These are phyloP conservation scores for Eucalyptus tenuipes DNA, from an alignment of 345 rosid species.

Conservation along the genomic window DNA sequence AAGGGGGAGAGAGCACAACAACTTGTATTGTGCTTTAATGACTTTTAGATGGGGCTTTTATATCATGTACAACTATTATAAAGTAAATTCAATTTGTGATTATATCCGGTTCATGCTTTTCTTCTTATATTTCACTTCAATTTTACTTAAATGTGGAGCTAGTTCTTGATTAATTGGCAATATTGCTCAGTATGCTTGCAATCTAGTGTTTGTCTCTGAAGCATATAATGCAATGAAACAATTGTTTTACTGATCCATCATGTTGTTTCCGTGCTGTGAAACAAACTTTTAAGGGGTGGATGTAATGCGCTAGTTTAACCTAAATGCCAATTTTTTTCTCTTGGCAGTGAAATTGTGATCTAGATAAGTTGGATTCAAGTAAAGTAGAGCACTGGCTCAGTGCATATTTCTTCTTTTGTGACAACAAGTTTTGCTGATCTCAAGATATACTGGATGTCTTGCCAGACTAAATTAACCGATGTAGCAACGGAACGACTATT, in stretches of 20 bases:
- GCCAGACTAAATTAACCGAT: neutral
- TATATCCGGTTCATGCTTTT: neutral
- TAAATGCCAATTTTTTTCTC: neutral
- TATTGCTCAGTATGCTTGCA: neutral
- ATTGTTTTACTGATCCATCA: neutral
- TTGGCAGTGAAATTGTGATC: neutral
- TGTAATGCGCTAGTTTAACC: neutral
- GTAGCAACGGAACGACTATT: neutral
- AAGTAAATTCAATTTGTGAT: neutral
- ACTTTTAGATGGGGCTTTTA: constrained; percentile 12
- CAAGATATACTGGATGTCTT: neutral
- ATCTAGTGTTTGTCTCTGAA: neutral
- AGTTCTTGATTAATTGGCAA: neutral
- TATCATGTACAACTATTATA: constrained; percentile 14
- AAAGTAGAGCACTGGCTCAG: too few relatives aligned
- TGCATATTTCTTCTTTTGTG: neutral
- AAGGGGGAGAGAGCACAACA: constrained; percentile 19
- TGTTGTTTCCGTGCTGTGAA: neutral
- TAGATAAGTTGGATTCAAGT: neutral
- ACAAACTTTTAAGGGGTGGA: neutral
- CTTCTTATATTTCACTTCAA: neutral
- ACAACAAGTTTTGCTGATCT: neutral
- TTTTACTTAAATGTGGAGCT: neutral
- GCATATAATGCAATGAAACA: neutral
- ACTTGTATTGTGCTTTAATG: constrained; percentile 10